Evolutionary conservation across 2,329 filamentous ascomycete genomes (phyloP), one percentile per base, ranked within the genome.

Genomic region (Aschersonia sp.): DNA sequence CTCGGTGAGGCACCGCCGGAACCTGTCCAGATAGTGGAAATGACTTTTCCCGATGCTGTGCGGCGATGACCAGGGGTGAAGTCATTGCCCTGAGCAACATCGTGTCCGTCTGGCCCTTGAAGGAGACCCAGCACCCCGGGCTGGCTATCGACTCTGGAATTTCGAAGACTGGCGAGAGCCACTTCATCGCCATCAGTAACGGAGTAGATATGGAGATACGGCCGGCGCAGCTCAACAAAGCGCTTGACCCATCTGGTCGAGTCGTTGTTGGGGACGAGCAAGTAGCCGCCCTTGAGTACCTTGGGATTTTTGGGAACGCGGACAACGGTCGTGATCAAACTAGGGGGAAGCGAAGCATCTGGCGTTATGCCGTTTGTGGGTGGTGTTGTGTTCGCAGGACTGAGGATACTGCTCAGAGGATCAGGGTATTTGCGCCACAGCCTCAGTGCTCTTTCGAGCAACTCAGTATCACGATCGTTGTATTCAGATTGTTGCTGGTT

Each of bases 151-250:
- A 98, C 82, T n/a, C 89, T 78, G 5, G 87, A 85, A 59, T 95
- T 94, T 38, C 84, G 80, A 48, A 98, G 72, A 60, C 91, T 94
- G 56, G 97, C 86, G 7, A 92, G 82, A 47, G 84, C 87, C 44
- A 96, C 76, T 64, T 96, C 91, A 56, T 97, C 92, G 20, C 91
- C 89, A 41, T 94, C 85, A 0, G 82, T 80, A 0, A 84, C 82
- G 30, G 80, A 85, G 66, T 97, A 87, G 38, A 98, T 78, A 63
- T 97, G 89, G 47, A 98, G 73, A 61, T 97, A 98, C 0, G 92
- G 92, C 47, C 85, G 77, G 32, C 92, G 80, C 31, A 98, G 76
- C 66, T 98, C 92, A 45, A 96, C 87, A 59, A 94, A 97, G 42
- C 91, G 82, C 56, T 89, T 87, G 31, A 92, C 77, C 92, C 92